Conservation (phyloP, 768 basidiomycete species). For the Fomitopsis pulvina region DNA sequence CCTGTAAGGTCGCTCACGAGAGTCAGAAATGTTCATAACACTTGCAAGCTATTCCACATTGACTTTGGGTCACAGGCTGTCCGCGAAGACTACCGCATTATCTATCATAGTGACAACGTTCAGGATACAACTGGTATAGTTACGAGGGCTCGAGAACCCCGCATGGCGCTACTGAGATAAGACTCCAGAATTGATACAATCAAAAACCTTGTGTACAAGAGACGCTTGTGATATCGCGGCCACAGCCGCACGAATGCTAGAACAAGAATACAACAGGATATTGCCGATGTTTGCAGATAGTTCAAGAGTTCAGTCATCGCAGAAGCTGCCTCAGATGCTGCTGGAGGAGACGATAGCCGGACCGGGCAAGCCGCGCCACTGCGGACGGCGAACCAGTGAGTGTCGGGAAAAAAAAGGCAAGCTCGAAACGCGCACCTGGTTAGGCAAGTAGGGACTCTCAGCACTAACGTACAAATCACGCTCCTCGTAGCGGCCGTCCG, state of each 20-base stretch:
- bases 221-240: background rate
- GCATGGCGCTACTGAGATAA: background rate
- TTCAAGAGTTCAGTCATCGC: background rate
- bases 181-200: background rate
- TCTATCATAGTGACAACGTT: slow-evolving; percentile 1
- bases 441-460: slow-evolving; percentile 29
- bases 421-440: slow-evolving; percentile 20
- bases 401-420: background rate
- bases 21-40: too few relatives aligned
- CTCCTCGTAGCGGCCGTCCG: slow-evolving; percentile 29
- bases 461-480: slow-evolving; percentile 23
- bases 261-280: background rate
- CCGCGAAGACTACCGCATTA: slow-evolving; percentile 1
- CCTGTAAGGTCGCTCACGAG: too few relatives aligned
- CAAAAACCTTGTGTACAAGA: background rate
- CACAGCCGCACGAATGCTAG: background rate
- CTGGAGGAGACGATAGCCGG: slow-evolving; percentile 24
- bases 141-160: background rate
- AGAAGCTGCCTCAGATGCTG: slow-evolving; percentile 6
- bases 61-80: background rate
- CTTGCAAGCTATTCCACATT: too few relatives aligned
- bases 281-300: background rate
- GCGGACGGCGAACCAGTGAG: background rate
- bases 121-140: background rate
- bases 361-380: slow-evolving; percentile 32